Evolutionary conservation across 1,139 yeast genomes (phyloP).

Genomic region (Candida freyschussii): DNA sequence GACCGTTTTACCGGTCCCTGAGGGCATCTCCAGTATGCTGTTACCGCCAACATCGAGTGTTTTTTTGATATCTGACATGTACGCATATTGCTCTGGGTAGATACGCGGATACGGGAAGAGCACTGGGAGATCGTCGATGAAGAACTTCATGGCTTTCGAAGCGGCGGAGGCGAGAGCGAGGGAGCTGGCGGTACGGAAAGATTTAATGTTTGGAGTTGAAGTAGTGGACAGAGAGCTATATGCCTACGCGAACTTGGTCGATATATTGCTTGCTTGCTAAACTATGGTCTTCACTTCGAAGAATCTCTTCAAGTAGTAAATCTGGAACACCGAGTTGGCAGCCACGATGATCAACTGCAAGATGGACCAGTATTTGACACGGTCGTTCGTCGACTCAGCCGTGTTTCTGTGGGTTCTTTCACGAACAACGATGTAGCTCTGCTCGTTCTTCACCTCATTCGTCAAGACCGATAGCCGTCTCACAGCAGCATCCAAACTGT

Average conservation of each 20-base stretch:
- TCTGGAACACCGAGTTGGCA: constrained; percentile 85
- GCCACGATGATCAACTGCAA: constrained; percentile 86
- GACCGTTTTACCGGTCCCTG: constrained; percentile 98
- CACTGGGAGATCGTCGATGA: constrained; percentile 91
- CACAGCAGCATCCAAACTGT: constrained; percentile 82
- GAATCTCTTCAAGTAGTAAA: constrained; percentile 87
- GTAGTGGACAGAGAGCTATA: too few relatives aligned
- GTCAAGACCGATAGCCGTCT: constrained; percentile 71
- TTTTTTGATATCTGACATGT: constrained; percentile 92
- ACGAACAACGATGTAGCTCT: constrained; percentile 86
- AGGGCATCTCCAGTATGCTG: constrained; percentile 97
- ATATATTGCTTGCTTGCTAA: constrained; percentile 34
- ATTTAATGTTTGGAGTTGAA: too few relatives aligned
- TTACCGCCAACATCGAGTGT: constrained; percentile 97
- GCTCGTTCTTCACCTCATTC: constrained; percentile 87
- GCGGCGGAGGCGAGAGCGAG: too few relatives aligned
- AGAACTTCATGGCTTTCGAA: constrained; percentile 57
- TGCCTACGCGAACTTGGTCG: too few relatives aligned
- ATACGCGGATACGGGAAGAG: constrained; percentile 96
- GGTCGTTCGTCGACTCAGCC: constrained; percentile 93
- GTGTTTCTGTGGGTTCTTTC: constrained; percentile 98
- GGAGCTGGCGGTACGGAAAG: too few relatives aligned
- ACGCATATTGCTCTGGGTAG: constrained; percentile 96
- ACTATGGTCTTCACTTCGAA: constrained; percentile 92
- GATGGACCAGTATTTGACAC: constrained; percentile 97